Evolutionary conservation across 352 stramenopile species (phyloP).

Genomic region (Globisporangium splendens): DNA sequence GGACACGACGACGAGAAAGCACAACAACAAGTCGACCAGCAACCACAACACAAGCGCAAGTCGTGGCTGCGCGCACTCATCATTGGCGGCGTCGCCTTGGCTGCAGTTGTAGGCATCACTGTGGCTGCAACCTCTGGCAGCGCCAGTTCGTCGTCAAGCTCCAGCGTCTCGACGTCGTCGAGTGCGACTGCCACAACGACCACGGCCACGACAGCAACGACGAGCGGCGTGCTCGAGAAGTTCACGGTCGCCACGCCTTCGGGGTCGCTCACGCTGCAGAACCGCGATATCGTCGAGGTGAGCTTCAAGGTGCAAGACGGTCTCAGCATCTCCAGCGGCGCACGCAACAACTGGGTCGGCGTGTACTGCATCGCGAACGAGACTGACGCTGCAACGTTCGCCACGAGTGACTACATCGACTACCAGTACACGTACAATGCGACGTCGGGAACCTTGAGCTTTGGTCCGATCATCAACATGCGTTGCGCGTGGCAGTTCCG

Average conservation of each 20-base stretch:
- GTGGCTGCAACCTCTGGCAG: neutral
- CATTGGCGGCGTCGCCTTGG: neutral
- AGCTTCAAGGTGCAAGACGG: neutral
- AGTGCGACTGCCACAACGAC: neutral
- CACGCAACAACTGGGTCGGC: constrained; percentile 2
- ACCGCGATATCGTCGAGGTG: constrained; percentile 1
- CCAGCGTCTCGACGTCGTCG: neutral
- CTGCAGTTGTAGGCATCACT: neutral
- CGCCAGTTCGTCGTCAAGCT: neutral
- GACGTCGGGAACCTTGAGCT: neutral
- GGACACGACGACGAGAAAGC: neutral
- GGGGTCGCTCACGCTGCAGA: neutral
- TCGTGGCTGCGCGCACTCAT: neutral
- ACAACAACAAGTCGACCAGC: neutral
- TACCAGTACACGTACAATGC: neutral
- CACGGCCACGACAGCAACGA: neutral
- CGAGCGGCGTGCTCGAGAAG: neutral
- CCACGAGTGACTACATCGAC: neutral
- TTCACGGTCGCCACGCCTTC: neutral
- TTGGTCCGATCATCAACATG: constrained; percentile 19
- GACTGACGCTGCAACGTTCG: neutral
- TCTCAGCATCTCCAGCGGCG: neutral
- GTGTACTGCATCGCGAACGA: constrained; percentile 7
- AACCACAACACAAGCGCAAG: neutral
- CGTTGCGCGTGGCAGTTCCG: constrained; percentile 18